phyloP scores from a whole-genome alignment of 192 early-diverging fungal genomes.

The Backusella mclennaniae region DNA sequence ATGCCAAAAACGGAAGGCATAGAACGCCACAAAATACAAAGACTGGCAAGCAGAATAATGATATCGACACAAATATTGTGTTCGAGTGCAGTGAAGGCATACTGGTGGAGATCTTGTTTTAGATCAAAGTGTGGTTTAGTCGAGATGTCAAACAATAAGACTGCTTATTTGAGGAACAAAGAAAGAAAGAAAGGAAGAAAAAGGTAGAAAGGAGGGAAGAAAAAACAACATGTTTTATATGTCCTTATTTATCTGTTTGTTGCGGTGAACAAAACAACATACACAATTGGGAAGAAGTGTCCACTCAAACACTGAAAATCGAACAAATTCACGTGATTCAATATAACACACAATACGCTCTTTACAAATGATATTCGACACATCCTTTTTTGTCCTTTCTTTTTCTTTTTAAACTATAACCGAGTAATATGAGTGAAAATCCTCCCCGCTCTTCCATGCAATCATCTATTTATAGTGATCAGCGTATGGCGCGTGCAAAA shows the following conservation, averaged over 20 bases:
- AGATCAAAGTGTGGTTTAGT: not conserved
- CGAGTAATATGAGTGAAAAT: constrained; percentile 8
- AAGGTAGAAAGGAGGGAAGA: not conserved
- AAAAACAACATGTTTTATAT: constrained; percentile 3
- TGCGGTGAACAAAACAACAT: not conserved
- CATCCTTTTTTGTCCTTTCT: not conserved
- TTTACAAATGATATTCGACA: not conserved
- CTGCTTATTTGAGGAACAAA: not conserved
- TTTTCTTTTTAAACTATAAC: not conserved
- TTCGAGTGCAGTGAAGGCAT: constrained; percentile 13
- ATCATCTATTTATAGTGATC: constrained; percentile 24
- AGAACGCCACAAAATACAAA: constrained; percentile 29
- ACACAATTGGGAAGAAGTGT: not conserved
- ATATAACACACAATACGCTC: not conserved
- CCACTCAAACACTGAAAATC: not conserved
- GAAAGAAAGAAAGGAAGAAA: not conserved
- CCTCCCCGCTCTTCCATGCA: constrained; percentile 18
- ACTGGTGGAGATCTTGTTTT: not conserved
- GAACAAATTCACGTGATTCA: not conserved
- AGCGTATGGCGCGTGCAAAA: constrained; percentile 22
- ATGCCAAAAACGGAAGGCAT: constrained; percentile 29
- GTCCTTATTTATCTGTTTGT: not conserved
- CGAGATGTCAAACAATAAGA: not conserved
- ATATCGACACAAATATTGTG: constrained; percentile 34
- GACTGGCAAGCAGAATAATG: constrained; percentile 34